phyloP scores from a whole-genome alignment of 345 rosid genomes.

The Abelmoschus esculentus region DNA sequence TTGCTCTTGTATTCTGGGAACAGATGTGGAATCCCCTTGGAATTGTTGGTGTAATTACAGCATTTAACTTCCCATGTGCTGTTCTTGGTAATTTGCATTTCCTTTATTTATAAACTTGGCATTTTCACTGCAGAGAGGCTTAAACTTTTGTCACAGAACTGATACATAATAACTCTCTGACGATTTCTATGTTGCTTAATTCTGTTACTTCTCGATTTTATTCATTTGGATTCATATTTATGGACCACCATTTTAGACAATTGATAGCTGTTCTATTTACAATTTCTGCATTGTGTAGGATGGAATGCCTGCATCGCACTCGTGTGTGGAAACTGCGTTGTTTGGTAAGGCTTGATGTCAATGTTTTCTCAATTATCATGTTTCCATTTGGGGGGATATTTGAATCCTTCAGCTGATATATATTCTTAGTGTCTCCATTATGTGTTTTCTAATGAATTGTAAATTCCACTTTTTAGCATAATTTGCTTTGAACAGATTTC shows the following conservation, averaged over 20 bases:
- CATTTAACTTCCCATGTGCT: constrained; percentile 95
- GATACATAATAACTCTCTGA: background rate
- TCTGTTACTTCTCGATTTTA: background rate
- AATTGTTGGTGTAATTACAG: constrained; percentile 93
- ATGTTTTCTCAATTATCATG: background rate
- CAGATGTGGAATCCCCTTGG: constrained; percentile 99
- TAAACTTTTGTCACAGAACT: background rate
- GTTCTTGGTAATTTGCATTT: constrained; percentile 70
- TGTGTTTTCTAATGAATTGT: background rate
- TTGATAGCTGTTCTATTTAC: background rate
- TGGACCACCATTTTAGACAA: background rate
- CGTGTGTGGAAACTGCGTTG: constrained; percentile 95
- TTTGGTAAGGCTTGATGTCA: constrained; percentile 56
- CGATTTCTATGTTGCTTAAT: background rate
- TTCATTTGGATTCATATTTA: background rate
- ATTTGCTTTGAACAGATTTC: background rate
- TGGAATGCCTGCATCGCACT: constrained; percentile 99
- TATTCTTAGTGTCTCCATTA: constrained; percentile 4
- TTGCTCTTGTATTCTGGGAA: constrained; percentile 11
- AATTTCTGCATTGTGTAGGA: constrained; percentile 31
- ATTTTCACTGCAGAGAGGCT: background rate
- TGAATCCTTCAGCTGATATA: background rate
- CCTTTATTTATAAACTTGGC: constrained; percentile 6
- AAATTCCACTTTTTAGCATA: background rate
- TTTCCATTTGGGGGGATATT: background rate